These are phyloP conservation scores for Leccinellum albellum DNA, from an alignment of 768 basidiomycete genomes.

Conservation along the genomic window DNA sequence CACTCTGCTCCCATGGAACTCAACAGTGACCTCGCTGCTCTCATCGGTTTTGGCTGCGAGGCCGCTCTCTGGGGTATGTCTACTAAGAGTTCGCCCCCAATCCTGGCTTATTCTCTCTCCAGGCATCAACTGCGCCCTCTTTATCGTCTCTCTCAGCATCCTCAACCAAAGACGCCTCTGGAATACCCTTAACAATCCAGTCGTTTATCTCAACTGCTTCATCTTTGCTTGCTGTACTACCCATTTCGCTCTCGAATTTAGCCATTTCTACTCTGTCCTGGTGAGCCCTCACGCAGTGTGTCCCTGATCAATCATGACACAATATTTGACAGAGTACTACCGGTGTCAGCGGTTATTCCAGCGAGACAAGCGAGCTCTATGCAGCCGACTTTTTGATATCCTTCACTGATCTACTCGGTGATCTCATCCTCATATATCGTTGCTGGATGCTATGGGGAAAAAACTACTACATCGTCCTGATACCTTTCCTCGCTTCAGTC, in stretches of 20 bases:
- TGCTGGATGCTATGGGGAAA: constrained; percentile 40
- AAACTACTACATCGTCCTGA: constrained; percentile 30
- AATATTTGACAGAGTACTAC: constrained; percentile 16
- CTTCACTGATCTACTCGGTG: constrained; percentile 34
- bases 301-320: not conserved
- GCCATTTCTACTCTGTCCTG: constrained; percentile 31
- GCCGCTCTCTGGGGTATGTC: constrained; percentile 33
- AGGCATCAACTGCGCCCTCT: constrained; percentile 27
- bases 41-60: constrained; percentile 38
- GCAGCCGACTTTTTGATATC: constrained; percentile 37
- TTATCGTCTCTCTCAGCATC: constrained; percentile 27
- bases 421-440: constrained; percentile 38
- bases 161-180: constrained; percentile 12
- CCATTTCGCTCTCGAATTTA: constrained; percentile 35
- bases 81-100: not conserved
- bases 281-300: constrained; percentile 19
- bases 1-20: constrained; percentile 20
- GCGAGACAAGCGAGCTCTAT: constrained; percentile 30
- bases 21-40: constrained; percentile 29
- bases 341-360: constrained; percentile 27
- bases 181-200: constrained; percentile 18
- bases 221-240: constrained; percentile 33
- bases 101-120: not conserved
- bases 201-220: constrained; percentile 27
- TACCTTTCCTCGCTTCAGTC: constrained; percentile 35